Evolutionary conservation across 352 stramenopile species (phyloP), one percentile per base, ranked within the genome.

Genomic region (Paralagenidium karlingii): DNA sequence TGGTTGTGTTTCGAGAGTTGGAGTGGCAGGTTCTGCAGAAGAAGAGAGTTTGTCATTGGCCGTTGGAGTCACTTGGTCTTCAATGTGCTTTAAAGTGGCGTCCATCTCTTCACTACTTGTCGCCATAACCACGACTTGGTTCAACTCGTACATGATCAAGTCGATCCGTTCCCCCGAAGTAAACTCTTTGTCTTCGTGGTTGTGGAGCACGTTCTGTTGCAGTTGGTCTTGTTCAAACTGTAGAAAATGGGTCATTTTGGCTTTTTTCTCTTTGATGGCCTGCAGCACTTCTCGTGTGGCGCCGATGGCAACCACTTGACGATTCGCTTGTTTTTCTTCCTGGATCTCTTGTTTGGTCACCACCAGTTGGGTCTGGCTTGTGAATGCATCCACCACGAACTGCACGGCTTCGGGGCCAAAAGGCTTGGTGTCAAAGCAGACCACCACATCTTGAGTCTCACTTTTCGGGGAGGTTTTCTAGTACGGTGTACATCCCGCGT

Each of bases 141-240:
- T 54, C 9, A 90, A 51, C 41, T 83, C 68, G 31, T 74, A 90
- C 53, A 86, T 53, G 30, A 90, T 29, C 18, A 90, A 47, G 29
- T 90, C 73, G 28, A 90, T 68, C 29, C 71, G 60, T 38, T 90
- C 68, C 34, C 76, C 76, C 0, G 76, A 90, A 31, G 57, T 55
- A 26, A 85, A 78, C 20, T 47, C 54, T 19, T 84, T 50, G 16
- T 51, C 47, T 20, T 60, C 49, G 20, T 55, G 46, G 22, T 81
- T 49, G 8, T 77, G 40, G 3, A 68, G 58, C 8, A 74, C 57
- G 6, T 63, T 44, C 1, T 60, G n/a, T n/a, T 39, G 9, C n/a
- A 11, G n/a, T 29, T 38, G 1, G 18, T 27, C 21, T 39, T 20
- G 3, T 46, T 31, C n/a, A n/a, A n/a, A n/a, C 22, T 29, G 21